Evolutionary conservation across 1,139 yeast species (phyloP), one percentile per base, ranked within the genome.

Genomic region (Taphrina flavorubra): DNA sequence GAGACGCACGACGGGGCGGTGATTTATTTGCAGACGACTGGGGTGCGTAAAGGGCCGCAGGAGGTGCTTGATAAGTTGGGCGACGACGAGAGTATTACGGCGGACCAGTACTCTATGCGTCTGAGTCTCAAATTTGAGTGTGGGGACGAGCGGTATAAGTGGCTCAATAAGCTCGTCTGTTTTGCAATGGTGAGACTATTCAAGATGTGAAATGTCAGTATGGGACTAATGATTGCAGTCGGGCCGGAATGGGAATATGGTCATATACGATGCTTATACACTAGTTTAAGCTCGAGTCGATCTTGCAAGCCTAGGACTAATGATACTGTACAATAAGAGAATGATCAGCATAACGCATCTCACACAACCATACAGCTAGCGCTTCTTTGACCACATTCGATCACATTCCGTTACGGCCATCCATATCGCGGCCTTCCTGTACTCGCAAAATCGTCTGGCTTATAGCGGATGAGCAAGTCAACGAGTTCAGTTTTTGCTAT

Each of bases 71-170:
- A 63, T 55, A 63, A 44, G 55, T 55, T 63, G 39, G 67, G 67
- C 6, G 60, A 53, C 16, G 67, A 63, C 25, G 61, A 53, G 39
- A 53, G 56, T 20, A 63, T 63, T 37, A 63, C 61, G 37, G 47
- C 61, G n/a, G 67, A 63, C 31, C 67, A 63, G 56, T 63, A 55
- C 67, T 53, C 61, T 25, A 63, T 63, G 67, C 67, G 67, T 7
- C 47, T 63, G 13, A 53, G 56, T 31, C 37, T 63, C 36, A 56
- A 53, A 13, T 55, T 63, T 34, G 67, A 63, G 44, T 55, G 61
- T 46, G 67, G 67, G 10, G 37, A 42, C n/a, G 61, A 53, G 14
- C 39, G 53, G 67, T 63, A 63, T n/a, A 3, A 31, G 6, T 63
- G 67, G 67, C 60, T 63, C 55, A 63, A 63, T 39, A 63, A 63